phyloP scores from a whole-genome alignment of 768 basidiomycete genomes.

The Hypholoma sublateritium region DNA sequence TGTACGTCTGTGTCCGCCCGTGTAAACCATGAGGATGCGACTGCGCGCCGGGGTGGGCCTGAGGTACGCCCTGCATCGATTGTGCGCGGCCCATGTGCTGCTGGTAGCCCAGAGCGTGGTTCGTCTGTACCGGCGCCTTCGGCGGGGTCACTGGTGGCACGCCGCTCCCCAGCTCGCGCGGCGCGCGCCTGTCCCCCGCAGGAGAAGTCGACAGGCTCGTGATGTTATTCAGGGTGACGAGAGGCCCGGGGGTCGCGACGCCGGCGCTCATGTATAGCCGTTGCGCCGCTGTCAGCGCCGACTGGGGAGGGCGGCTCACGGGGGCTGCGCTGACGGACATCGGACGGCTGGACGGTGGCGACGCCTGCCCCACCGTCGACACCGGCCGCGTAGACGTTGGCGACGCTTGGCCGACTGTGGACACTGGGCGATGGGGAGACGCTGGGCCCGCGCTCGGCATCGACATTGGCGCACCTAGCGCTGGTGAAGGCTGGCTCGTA shows the following conservation, averaged over 20 bases:
- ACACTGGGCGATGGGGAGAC: not conserved
- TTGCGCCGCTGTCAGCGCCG: slow-evolving; percentile 28
- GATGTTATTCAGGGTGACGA: slow-evolving; percentile 17
- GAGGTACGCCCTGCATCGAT: not conserved
- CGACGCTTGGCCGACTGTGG: not conserved
- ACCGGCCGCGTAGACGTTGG: not conserved
- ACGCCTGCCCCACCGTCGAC: not conserved
- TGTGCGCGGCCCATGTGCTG: not conserved
- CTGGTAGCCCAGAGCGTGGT: not conserved
- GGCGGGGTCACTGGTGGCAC: not conserved
- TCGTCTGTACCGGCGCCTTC: not conserved
- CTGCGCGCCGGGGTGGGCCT: not conserved
- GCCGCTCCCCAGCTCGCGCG: not conserved
- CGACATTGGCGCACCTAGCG: not conserved
- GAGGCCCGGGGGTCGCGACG: slow-evolving; percentile 18
- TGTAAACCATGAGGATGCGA: not conserved
- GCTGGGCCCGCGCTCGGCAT: not conserved
- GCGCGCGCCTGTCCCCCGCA: not conserved
- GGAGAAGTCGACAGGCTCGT: slow-evolving; percentile 13
- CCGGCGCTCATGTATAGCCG: slow-evolving; percentile 43
- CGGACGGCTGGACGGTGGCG: not conserved
- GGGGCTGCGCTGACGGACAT: not conserved
- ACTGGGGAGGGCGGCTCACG: not conserved
- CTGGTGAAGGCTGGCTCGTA: not conserved
- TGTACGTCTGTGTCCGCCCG: slow-evolving; percentile 2